Base-by-base conservation (phyloP, 148 eudicot genomes). In the Beta vulgaris region DNA sequence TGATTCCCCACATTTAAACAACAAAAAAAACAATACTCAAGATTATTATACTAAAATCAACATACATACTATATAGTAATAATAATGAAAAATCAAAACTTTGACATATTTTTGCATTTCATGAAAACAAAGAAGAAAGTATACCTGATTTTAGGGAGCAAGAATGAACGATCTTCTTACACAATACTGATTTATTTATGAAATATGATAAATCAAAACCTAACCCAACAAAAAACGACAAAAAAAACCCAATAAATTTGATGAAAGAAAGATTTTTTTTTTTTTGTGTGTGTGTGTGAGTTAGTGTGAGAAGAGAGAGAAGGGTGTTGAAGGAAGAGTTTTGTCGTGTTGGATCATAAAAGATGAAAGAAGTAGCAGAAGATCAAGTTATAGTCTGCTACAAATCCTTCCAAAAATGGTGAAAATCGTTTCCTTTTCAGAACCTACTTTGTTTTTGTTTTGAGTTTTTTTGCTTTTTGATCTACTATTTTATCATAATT, bases 351-450 rank as follows among this genome's bases (percentile, higher is more conserved):
- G 60, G 44, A 63, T 48, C 68, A 54, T 46, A 37, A n/a, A n/a
- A 49, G 77, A 42, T 73, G 32, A 15, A 29, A 51, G 71, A 21
- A 64, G 21, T 5, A 67, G 53, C 70, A 66, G 71, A 67, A 26
- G 71, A 67, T 67, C 71, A 67, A 67, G 34, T 42, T 42, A 13
- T 40, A 49, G 71, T 14, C 77, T 63, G 77, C 21, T 55, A 48
- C 70, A 74, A 74, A 63, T 64, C 77, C 62, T 74, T 74, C 77
- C 61, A 63, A 62, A 74, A 63, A 74, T 49, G 77, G 77, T 62
- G 42, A 63, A n/a, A 16, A 74, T 64, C 77, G 26, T 25, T 49
- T 36, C 61, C 26, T 74, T 64, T 46, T 64, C 60, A 74, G 46
- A 32, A 25, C 15, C 34, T 60, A 11, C 32, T 44, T 44, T 63